These are phyloP conservation scores for Exophiala xenobiotica DNA, from an alignment of 2,329 filamentous ascomycete genomes.

Conservation along the genomic window DNA sequence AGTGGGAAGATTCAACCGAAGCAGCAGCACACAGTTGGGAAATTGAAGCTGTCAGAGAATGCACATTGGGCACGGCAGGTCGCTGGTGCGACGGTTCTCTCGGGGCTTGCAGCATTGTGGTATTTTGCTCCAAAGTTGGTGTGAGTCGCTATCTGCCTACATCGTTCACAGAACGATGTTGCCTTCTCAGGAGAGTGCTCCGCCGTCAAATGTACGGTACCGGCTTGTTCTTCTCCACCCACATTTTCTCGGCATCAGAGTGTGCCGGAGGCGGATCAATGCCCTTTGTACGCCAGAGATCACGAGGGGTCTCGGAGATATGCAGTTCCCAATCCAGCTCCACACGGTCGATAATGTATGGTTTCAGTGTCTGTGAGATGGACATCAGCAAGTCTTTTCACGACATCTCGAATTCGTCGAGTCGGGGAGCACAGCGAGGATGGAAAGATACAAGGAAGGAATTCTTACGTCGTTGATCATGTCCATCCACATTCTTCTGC, in stretches of 20 bases:
- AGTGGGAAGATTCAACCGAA: conserved; percentile 2
- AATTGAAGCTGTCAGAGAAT: conserved; percentile 23
- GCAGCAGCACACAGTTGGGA: conserved; percentile 14
- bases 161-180: no score
- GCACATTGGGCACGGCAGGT: conserved; percentile 30
- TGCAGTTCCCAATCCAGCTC: conserved; percentile 23
- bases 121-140: conserved; percentile 30
- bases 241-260: conserved; percentile 14
- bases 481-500: conserved; percentile 20
- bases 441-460: background rate
- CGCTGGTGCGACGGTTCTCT: conserved; percentile 32
- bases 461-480: conserved; percentile 13
- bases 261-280: conserved; percentile 15
- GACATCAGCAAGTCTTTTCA: background rate
- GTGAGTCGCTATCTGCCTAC: conserved; percentile 9
- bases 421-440: no score
- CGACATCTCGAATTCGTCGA: no score
- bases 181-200: no score
- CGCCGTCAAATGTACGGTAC: conserved; percentile 7
- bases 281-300: conserved; percentile 22
- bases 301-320: conserved; percentile 23
- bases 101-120: conserved; percentile 34
- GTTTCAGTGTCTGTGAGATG: conserved; percentile 11
- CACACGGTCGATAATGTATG: conserved; percentile 10
- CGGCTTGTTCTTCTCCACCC: conserved; percentile 14